Conservation (phyloP, 192 early-diverging fungal species). For the Backusella australiensis region DNA sequence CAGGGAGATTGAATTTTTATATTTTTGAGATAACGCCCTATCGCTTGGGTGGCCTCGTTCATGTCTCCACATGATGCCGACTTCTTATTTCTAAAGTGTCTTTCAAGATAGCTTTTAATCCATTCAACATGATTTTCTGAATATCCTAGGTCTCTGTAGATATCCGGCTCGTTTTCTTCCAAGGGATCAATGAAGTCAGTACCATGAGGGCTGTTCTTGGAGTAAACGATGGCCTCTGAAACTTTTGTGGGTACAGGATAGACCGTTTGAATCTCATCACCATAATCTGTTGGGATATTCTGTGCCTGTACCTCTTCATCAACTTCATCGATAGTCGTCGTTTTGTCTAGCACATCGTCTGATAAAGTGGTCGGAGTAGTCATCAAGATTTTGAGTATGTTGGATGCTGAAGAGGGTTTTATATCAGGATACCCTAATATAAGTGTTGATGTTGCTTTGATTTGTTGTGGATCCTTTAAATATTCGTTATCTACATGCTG, state of each 20-base stretch:
- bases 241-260: neutral
- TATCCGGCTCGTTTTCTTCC: neutral
- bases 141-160: constrained; percentile 5
- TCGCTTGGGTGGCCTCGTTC: neutral
- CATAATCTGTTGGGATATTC: neutral
- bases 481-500: neutral
- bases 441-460: neutral
- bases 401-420: neutral
- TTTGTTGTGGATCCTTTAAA: neutral
- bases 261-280: neutral
- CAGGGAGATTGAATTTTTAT: constrained; percentile 3
- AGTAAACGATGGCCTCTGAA: neutral
- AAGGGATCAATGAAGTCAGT: neutral
- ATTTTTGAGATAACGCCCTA: neutral
- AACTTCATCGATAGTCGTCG: neutral
- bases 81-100: neutral
- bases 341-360: neutral
- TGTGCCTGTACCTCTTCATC: neutral
- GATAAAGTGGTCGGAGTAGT: neutral
- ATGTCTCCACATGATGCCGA: neutral
- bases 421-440: neutral
- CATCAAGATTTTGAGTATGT: neutral
- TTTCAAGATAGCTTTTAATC: constrained; percentile 10
- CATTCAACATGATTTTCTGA: constrained; percentile 17
- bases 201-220: neutral